Base-by-base conservation (phyloP, 345 rosid species). In the Salix arbutifolia region DNA sequence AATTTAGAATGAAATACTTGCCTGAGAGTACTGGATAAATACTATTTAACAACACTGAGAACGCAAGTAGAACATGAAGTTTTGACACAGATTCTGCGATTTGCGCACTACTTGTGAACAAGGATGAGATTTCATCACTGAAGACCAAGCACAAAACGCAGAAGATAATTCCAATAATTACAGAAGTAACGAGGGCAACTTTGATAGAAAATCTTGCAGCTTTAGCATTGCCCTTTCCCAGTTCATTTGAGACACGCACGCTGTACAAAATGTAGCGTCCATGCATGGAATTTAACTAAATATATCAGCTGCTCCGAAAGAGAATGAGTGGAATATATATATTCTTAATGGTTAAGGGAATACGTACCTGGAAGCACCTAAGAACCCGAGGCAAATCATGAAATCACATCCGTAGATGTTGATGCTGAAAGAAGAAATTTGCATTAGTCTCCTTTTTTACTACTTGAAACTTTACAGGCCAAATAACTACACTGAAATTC, bases 241-340 rank as follows among this genome's bases (percentile, higher is more conserved):
- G 46, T 81, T 87, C 88, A 70, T 88, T 88, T 18, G 88, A 75
- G 2, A 88, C 86, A 28, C 91, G 73, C 19, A 86, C 91, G 0
- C 97, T 91, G 60, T 18, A 50, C 4, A 44, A 35, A 52, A 5
- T 9, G 50, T 14, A 44, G 44, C 50, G 13, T 11, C 4, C 16
- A 44, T 44, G 50, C 16, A 44, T 44, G 50, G 50, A 12, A 4
- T 44, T 13, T 44, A 14, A 44, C 5, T 12, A 44, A 12, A 44
- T 13, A 44, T 0, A 44, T 44, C 50, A 44, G 50, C 4, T 44
- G 50, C 17, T 13, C 50, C 50, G 17, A 44, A 44, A 13, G 16
- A 13, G 17, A 44, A 44, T 44, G 17, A 13, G 17, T 44, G 17
- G 50, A 33, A 33, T 33, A 33, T 12, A 33, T 33, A 5, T 3